Base-by-base conservation (phyloP, 2,329 filamentous ascomycete genomes). In the Acarospora socialis region DNA sequence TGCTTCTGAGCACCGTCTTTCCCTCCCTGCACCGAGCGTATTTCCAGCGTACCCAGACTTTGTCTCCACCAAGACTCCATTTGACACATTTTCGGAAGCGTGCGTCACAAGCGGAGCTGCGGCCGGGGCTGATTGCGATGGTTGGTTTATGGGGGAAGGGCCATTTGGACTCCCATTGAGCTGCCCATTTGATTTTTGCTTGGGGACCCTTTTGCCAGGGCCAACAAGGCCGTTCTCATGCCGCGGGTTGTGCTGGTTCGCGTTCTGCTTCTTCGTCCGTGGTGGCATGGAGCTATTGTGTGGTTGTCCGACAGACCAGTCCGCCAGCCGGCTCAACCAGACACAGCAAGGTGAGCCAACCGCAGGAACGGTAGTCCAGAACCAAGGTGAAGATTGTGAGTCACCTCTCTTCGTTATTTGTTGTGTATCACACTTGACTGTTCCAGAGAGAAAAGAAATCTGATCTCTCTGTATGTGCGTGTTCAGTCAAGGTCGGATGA, bases 171-270 rank as follows among this genome's bases (percentile, higher is more conserved):
- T 57, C 43, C 60, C 64, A 54, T 67, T 68, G 49, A 69, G 50
- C 47, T 68, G 57, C 44, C 62, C 61, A 56, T 63, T 67, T 38
- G 65, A 68, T 50, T 63, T 68, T 50, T 68, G 63, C 53, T 65
- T 68, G 41, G 56, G 62, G 47, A 76, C 61, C 54, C 76, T 75
- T 65, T 76, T 82, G 45, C 77, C 77, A 32, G 79, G 73, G 50
- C 76, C 76, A 67, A 84, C 78, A 56, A 83, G 67, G 52, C 82
- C 83, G 77, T 81, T 84, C 61, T 93, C 84, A 61, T 92, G 79
- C 57, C 79, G 74, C 50, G 66, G 72, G 59, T 77, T 77, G 62
- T 74, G 73, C 56, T 75, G 68, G 61, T 65, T 77, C 54, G 63
- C 62, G 51, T 59, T 60, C 53, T 57, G 54, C 48, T 60, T 55